These are phyloP conservation scores for Candida nonsorbophila DNA, from an alignment of 805 yeast species.

Conservation along the genomic window DNA sequence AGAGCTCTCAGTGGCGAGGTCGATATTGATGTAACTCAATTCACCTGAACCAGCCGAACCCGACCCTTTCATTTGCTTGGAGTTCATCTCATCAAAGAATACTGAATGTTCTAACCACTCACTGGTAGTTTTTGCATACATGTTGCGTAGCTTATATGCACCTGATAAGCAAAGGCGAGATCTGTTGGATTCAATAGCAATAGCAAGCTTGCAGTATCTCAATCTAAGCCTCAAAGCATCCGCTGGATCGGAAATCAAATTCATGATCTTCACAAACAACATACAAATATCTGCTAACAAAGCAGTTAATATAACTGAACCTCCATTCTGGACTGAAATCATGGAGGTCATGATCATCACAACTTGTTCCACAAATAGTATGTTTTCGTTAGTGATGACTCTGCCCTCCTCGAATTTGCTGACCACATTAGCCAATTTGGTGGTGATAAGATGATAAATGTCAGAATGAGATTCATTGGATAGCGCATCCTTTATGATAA, in stretches of 20 bases:
- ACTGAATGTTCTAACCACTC: constrained; percentile 55
- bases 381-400: constrained; percentile 20
- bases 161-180: constrained; percentile 33
- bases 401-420: constrained; percentile 24
- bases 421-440: constrained; percentile 36
- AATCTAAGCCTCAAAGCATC: constrained; percentile 36
- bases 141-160: constrained; percentile 44
- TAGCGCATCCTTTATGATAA: constrained; percentile 66
- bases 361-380: constrained; percentile 44
- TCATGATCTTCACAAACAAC: constrained; percentile 22
- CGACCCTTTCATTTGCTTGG: no score
- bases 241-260: constrained; percentile 17
- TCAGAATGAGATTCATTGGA: constrained; percentile 61
- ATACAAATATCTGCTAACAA: constrained; percentile 24
- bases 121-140: constrained; percentile 39
- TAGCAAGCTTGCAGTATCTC: constrained; percentile 35
- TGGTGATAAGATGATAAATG: constrained; percentile 44
- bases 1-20: constrained; percentile 61
- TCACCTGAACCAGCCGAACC: no score
- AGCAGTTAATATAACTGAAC: constrained; percentile 28
- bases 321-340: constrained; percentile 27
- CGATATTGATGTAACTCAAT: constrained; percentile 30
- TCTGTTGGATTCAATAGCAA: constrained; percentile 29
- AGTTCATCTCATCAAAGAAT: constrained; percentile 25
- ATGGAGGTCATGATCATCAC: constrained; percentile 40